Conservation (phyloP, 1,284 basidiomycete species). For the Microbotryomycetes sp. region DNA sequence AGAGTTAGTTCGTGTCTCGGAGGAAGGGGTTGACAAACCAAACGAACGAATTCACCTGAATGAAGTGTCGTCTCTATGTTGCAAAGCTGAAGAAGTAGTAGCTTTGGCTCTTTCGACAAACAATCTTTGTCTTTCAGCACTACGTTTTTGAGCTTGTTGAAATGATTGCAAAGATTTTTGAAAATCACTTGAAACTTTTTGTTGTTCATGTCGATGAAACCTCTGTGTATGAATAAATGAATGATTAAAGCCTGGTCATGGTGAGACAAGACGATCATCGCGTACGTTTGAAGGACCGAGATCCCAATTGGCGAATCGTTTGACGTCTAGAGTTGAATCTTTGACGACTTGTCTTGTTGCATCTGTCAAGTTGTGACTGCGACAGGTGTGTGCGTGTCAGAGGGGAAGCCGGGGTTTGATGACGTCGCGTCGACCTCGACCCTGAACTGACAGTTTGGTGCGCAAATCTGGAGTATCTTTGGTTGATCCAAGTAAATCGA, state of each 20-base stretch:
- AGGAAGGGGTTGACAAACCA: not conserved
- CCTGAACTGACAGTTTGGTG: constrained; percentile 62
- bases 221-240: constrained; percentile 20
- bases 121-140: constrained; percentile 76
- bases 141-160: constrained; percentile 82
- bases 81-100: constrained; percentile 47
- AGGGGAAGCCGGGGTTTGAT: not conserved
- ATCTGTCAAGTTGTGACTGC: constrained; percentile 72
- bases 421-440: not conserved
- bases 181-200: constrained; percentile 86
- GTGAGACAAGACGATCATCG: constrained; percentile 18
- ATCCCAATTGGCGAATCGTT: constrained; percentile 69
- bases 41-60: too few species aligned
- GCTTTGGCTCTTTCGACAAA: constrained; percentile 73
- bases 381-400: not conserved
- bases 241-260: constrained; percentile 4
- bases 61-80: not conserved
- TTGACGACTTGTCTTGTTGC: constrained; percentile 90
- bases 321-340: constrained; percentile 84
- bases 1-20: not conserved
- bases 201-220: constrained; percentile 50
- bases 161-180: constrained; percentile 83
- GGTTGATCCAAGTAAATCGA: constrained; percentile 78
- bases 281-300: constrained; percentile 52
- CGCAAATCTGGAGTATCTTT: constrained; percentile 69